phyloP scores from a whole-genome alignment of 441 rosid genomes.

The Pelargonium cotyledonis region DNA sequence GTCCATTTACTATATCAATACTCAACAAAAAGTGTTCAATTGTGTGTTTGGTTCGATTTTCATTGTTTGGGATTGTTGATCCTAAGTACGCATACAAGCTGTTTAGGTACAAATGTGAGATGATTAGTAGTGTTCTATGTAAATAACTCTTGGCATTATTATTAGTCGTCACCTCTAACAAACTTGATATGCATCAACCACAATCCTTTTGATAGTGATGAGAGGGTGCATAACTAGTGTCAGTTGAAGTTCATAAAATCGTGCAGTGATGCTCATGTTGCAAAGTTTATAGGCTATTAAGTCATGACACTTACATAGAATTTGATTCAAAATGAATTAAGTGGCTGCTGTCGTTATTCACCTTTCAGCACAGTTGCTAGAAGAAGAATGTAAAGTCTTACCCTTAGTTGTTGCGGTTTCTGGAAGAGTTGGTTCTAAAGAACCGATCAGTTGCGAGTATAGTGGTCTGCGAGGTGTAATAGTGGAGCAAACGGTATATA shows the following conservation, averaged over 20 bases:
- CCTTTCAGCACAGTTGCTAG: constrained; percentile 67
- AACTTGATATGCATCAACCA: too few relatives aligned
- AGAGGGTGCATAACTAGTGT: neutral
- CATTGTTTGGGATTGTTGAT: neutral
- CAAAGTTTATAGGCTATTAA: neutral
- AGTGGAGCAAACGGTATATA: constrained; percentile 77
- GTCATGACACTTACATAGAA: neutral
- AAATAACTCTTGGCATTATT: too few relatives aligned
- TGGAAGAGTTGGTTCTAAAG: constrained; percentile 88
- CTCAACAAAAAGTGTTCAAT: neutral
- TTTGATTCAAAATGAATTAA: neutral
- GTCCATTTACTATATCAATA: neutral
- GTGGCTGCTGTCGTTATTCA: constrained; percentile 3
- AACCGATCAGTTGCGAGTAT: constrained; percentile 71
- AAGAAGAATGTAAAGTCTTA: constrained; percentile 58
- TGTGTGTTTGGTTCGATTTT: neutral
- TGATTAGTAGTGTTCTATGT: neutral
- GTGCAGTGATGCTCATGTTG: neutral
- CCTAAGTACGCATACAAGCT: neutral
- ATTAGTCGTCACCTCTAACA: too few relatives aligned
- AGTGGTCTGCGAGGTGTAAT: constrained; percentile 86
- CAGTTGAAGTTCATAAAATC: neutral
- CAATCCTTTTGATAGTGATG: too few relatives aligned
- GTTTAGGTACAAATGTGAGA: neutral
- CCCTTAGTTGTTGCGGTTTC: constrained; percentile 76